Percentiles rank a stretch among this genome's conserved stretches.
phyloP scores from a whole-genome alignment of 768 basidiomycete genomes.

The Auricularia auricula-judae region DNA sequence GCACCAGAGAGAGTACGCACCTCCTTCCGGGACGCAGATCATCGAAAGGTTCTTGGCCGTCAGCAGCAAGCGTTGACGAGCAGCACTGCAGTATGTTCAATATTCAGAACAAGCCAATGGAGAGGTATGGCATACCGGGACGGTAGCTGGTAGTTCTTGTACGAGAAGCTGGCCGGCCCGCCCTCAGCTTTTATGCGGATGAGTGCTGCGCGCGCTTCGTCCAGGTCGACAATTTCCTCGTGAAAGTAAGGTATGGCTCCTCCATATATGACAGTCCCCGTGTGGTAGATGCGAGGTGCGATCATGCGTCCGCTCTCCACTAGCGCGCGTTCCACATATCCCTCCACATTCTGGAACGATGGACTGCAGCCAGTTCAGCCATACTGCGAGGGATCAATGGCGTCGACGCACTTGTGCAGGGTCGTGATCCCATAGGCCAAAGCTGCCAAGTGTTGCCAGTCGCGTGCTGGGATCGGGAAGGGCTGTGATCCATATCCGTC shows the following conservation, averaged over 20 bases:
- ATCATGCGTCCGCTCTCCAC: slow-evolving; percentile 58
- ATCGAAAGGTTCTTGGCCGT: slow-evolving; percentile 53
- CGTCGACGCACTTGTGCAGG: slow-evolving; percentile 49
- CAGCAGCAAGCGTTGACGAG: slow-evolving; percentile 52
- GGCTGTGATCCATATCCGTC: slow-evolving; percentile 29
- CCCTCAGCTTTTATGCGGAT: slow-evolving; percentile 62
- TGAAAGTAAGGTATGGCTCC: slow-evolving; percentile 34
- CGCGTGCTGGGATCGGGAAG: slow-evolving; percentile 40
- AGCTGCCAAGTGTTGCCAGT: slow-evolving; percentile 69
- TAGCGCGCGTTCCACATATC: slow-evolving; percentile 54
- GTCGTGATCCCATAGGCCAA: slow-evolving; percentile 69
- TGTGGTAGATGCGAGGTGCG: slow-evolving; percentile 64
- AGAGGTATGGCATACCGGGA: slow-evolving; percentile 32
- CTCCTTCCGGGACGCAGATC: slow-evolving; percentile 65
- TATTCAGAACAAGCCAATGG: background rate
- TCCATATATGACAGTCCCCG: slow-evolving; percentile 55
- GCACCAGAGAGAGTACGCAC: slow-evolving; percentile 14
- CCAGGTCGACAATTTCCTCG: slow-evolving; percentile 50
- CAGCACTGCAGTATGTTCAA: slow-evolving; percentile 33
- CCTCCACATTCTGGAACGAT: slow-evolving; percentile 32
- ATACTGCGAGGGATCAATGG: background rate
- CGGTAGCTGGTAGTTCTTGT: slow-evolving; percentile 70
- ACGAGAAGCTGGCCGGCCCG: slow-evolving; percentile 57
- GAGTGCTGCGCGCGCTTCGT: slow-evolving; percentile 55
- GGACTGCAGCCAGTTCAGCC: background rate